phyloP scores from a whole-genome alignment of 2,329 filamentous ascomycete genomes.

The Neobulgaria alba region DNA sequence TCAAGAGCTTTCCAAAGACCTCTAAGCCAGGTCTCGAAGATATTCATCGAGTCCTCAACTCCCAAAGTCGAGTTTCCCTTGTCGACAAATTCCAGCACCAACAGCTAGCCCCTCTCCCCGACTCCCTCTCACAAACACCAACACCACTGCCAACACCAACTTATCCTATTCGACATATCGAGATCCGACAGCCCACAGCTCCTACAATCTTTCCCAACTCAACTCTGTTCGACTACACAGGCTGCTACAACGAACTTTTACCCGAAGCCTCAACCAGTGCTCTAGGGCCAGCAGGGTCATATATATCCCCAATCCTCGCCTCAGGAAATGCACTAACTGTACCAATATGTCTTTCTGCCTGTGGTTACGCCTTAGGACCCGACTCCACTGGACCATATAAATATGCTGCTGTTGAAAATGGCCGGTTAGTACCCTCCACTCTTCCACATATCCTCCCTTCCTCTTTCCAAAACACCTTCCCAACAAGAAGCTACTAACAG shows the following conservation, averaged over 20 bases:
- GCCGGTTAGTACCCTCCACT: constrained; percentile 1
- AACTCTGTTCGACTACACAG: constrained; percentile 6
- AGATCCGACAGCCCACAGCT: neutral
- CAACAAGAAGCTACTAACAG: neutral
- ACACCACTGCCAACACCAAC: neutral
- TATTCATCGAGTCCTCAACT: neutral
- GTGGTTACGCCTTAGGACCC: constrained; percentile 3
- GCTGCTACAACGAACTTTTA: constrained; percentile 16
- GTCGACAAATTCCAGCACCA: neutral
- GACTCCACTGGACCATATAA: constrained; percentile 7
- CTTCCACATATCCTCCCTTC: neutral
- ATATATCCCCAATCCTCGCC: constrained; percentile 8
- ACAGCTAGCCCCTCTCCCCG: too few relatives aligned
- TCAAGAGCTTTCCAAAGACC: too few relatives aligned
- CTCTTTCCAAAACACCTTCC: neutral
- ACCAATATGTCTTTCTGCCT: constrained; percentile 12
- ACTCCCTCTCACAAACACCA: too few relatives aligned
- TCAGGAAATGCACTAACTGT: constrained; percentile 9
- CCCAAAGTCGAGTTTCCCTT: neutral
- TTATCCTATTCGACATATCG: neutral
- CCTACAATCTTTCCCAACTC: neutral
- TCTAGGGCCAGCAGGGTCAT: constrained; percentile 8
- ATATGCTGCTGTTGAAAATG: constrained; percentile 14
- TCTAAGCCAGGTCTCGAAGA: too few relatives aligned
- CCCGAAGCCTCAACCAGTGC: constrained; percentile 1